Evolutionary conservation across 768 basidiomycete genomes (phyloP).

Genomic region (Agaricus blazei): DNA sequence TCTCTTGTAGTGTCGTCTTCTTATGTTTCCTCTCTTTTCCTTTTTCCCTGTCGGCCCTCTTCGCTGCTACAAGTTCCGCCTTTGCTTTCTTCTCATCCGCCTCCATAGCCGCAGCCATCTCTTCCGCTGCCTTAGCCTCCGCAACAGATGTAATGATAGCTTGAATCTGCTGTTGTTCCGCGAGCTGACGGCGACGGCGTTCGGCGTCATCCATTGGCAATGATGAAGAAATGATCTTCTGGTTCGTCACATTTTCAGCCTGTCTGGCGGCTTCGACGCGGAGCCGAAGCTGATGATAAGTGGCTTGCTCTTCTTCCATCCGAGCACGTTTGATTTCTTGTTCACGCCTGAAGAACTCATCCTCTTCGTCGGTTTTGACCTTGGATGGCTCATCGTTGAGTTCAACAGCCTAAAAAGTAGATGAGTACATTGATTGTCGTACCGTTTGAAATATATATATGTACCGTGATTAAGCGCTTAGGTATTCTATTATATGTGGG

Average conservation of each 20-base stretch:
- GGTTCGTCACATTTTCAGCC: background rate
- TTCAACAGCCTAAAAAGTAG: background rate
- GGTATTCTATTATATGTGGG: conserved; percentile 85
- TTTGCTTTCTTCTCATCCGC: conserved; percentile 20
- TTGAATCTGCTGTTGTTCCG: conserved; percentile 16
- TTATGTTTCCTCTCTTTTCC: conserved; percentile 24
- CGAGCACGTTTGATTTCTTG: conserved; percentile 6
- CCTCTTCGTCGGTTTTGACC: conserved; percentile 1
- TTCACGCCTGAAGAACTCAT: conserved; percentile 2
- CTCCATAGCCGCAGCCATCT: conserved; percentile 23
- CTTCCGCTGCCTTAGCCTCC: conserved; percentile 25
- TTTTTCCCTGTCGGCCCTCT: conserved; percentile 26
- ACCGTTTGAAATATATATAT: background rate
- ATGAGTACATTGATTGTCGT: background rate
- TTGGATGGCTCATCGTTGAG: background rate
- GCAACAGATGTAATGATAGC: conserved; percentile 33
- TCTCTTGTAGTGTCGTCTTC: conserved; percentile 41
- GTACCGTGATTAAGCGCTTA: conserved; percentile 41
- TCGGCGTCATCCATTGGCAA: background rate
- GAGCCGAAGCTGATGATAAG: conserved; percentile 1
- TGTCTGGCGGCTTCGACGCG: conserved; percentile 9
- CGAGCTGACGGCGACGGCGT: background rate
- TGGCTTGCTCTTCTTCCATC: conserved; percentile 7
- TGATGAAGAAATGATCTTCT: background rate
- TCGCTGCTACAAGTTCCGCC: conserved; percentile 15